Conservation (phyloP, 2,329 filamentous ascomycete species). For the Kalaharituber pfeilii region DNA sequence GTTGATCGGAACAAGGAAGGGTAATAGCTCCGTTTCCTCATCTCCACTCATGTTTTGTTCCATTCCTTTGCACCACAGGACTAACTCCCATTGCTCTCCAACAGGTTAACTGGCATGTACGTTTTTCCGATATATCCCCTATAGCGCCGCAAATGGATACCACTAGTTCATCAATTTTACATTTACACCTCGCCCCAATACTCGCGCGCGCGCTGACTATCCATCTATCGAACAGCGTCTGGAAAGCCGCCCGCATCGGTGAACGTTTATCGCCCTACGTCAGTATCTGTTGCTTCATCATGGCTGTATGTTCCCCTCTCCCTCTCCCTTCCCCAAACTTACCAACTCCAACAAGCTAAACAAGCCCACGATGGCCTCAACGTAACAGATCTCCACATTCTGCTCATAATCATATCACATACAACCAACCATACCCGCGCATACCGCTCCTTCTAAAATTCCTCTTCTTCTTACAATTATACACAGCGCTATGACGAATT, state of each 20-base stretch:
- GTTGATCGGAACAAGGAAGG: conserved; percentile 88
- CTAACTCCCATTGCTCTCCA: not conserved
- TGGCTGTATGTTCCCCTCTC: conserved; percentile 55
- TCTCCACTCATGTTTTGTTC: conserved; percentile 1
- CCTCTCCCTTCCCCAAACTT: not conserved
- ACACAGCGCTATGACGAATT: too few relatives aligned
- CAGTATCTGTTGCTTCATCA: conserved; percentile 77
- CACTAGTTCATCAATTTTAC: too few relatives aligned
- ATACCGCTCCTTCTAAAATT: too few relatives aligned
- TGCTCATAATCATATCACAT: not conserved
- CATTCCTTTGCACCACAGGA: conserved; percentile 1
- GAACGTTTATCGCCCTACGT: conserved; percentile 91
- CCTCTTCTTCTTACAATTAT: too few relatives aligned
- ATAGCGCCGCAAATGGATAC: too few relatives aligned
- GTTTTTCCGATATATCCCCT: too few relatives aligned
- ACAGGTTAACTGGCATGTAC: conserved; percentile 10
- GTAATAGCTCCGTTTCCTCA: conserved; percentile 33
- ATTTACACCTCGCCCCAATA: too few relatives aligned
- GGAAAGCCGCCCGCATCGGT: conserved; percentile 86
- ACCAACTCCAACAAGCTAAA: too few relatives aligned
- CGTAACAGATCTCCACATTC: not conserved
- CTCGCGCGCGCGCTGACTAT: too few relatives aligned
- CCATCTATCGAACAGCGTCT: conserved; percentile 37
- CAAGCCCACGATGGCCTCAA: too few relatives aligned
- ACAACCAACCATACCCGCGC: too few relatives aligned